These are phyloP conservation scores for Populus hybrid DNA, from an alignment of 441 rosid species.

Conservation along the genomic window DNA sequence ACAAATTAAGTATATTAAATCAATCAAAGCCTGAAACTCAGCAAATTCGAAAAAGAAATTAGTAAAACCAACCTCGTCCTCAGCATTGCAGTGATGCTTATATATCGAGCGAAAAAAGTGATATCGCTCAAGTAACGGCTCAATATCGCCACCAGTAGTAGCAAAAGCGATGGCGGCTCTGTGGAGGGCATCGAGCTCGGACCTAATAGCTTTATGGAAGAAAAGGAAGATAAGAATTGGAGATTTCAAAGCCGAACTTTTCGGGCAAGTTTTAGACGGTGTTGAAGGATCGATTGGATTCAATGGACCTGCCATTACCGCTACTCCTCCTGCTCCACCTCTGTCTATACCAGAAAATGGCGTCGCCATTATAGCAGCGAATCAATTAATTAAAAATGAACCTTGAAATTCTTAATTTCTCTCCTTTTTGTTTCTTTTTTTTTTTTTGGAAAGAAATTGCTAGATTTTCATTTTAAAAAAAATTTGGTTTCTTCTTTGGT, in stretches of 20 bases:
- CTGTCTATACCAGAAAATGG: conserved; percentile 44
- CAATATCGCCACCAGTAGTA: conserved; percentile 38
- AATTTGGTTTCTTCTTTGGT: background rate
- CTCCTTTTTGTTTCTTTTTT: background rate
- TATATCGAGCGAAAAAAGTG: conserved; percentile 55
- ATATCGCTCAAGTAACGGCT: conserved; percentile 45
- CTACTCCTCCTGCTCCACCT: conserved; percentile 45
- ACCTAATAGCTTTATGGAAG: conserved; percentile 11
- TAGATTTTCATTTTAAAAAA: too few relatives aligned
- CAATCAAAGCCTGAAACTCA: background rate
- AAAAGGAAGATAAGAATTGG: conserved; percentile 66
- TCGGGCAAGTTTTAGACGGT: conserved; percentile 38
- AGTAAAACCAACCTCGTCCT: conserved; percentile 53
- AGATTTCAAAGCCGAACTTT: conserved; percentile 43
- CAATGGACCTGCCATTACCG: conserved; percentile 52
- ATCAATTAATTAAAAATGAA: background rate
- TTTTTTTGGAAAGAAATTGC: too few relatives aligned
- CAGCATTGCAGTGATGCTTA: conserved; percentile 74
- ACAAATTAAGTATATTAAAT: background rate
- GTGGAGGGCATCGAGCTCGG: conserved; percentile 64
- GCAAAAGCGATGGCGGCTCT: conserved; percentile 54
- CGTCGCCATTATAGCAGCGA: conserved; percentile 38
- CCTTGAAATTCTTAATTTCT: background rate
- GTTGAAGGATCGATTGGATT: conserved; percentile 43
- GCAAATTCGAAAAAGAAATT: background rate